A percentile compares a stretch with the other conserved stretches of the same genome.
phyloP scores from a whole-genome alignment of 345 rosid species.

The Boechera retrofracta region DNA sequence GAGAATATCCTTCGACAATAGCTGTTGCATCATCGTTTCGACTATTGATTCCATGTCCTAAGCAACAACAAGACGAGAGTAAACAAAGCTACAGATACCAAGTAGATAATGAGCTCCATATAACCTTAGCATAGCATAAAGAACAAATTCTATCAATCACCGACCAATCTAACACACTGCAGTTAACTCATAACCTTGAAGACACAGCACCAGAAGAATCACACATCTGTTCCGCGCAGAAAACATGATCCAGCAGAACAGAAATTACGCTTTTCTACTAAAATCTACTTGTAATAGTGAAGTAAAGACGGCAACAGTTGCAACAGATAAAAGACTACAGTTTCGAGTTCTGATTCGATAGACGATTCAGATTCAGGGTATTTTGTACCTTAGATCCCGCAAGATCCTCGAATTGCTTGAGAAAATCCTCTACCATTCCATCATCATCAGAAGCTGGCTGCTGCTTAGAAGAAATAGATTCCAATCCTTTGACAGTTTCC shows the following conservation, averaged over 20 bases:
- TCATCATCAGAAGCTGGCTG: conserved; percentile 57
- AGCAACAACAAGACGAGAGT: conserved; percentile 6
- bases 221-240: background rate
- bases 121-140: background rate
- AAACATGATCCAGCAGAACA: background rate
- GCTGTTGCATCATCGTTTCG: conserved; percentile 98
- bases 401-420: conserved; percentile 93
- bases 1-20: conserved; percentile 86
- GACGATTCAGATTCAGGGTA: background rate
- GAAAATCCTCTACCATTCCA: conserved; percentile 81
- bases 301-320: background rate
- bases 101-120: background rate
- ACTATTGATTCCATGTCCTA: conserved; percentile 93
- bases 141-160: background rate
- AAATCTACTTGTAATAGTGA: background rate
- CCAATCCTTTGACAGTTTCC: conserved; percentile 83
- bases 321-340: background rate
- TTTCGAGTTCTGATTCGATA: background rate
- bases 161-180: background rate
- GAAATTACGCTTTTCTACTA: background rate
- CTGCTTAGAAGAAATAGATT: conserved; percentile 59
- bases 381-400: conserved; percentile 78
- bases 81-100: background rate
- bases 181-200: background rate
- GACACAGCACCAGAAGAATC: background rate